phyloP scores from a whole-genome alignment of 306 rosid genomes.

The Cucumis cinereus region DNA sequence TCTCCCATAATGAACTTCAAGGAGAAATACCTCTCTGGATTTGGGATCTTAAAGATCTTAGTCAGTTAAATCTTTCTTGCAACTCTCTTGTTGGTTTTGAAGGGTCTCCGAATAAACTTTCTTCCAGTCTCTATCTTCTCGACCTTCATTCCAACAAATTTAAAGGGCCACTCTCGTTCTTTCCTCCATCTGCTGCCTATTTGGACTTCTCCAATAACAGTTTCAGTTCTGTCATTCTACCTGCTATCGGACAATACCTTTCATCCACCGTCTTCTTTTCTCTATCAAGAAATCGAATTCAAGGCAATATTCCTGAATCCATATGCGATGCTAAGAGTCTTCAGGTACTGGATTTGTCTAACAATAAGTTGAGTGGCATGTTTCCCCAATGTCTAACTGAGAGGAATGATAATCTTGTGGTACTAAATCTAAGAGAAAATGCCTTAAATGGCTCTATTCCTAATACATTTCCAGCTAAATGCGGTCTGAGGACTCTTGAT shows the following conservation, averaged over 20 bases:
- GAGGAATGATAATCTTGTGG: slow-evolving; percentile 4
- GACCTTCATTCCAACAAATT: slow-evolving; percentile 31
- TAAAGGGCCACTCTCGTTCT: slow-evolving; percentile 4
- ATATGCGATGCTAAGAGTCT: slow-evolving; percentile 18
- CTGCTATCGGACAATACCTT: neutral
- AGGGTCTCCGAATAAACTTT: neutral
- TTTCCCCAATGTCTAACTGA: slow-evolving; percentile 11
- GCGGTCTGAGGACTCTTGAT: slow-evolving; percentile 14
- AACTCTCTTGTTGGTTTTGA: slow-evolving; percentile 6
- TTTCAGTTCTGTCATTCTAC: slow-evolving; percentile 1
- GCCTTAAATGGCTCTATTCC: neutral
- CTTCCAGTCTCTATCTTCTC: neutral
- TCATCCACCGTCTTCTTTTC: neutral
- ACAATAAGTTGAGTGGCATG: slow-evolving; percentile 11
- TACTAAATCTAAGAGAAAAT: slow-evolving; percentile 19
- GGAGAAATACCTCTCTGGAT: slow-evolving; percentile 23
- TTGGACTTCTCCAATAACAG: slow-evolving; percentile 18
- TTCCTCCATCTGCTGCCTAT: neutral
- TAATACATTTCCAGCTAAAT: slow-evolving; percentile 6
- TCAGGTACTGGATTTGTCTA: slow-evolving; percentile 20
- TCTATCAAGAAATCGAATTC: slow-evolving; percentile 14
- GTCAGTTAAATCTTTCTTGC: slow-evolving; percentile 24
- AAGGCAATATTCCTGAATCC: slow-evolving; percentile 10
- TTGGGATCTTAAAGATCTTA: neutral
- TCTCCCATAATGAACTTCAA: slow-evolving; percentile 20